Evolutionary conservation across 805 yeast species (phyloP).

Genomic region (Debaryomyces maramus): DNA sequence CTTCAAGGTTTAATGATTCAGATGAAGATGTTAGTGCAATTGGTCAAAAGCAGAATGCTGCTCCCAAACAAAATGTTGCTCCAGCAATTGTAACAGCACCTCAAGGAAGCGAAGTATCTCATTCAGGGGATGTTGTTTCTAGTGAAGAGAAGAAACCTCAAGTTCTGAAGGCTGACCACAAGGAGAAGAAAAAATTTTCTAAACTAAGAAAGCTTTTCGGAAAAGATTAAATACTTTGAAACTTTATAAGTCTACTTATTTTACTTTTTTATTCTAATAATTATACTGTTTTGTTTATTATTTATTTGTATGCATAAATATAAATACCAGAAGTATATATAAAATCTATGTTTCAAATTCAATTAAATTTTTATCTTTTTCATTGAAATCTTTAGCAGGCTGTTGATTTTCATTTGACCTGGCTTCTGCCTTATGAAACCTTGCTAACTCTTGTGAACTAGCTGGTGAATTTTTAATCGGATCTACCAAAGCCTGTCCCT

Average conservation of each 20-base stretch:
- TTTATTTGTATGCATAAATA: constrained; percentile 3
- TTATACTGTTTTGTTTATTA: not conserved
- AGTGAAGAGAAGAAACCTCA: not conserved
- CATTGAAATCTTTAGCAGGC: not conserved
- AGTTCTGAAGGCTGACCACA: constrained; percentile 7
- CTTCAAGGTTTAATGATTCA: constrained; percentile 29
- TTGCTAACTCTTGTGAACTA: constrained; percentile 19
- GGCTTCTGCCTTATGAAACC: constrained; percentile 26
- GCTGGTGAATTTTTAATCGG: constrained; percentile 13
- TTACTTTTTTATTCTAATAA: not conserved
- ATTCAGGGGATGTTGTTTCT: constrained; percentile 6
- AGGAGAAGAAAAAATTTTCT: constrained; percentile 40
- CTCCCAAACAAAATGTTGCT: constrained; percentile 6
- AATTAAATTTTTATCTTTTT: constrained; percentile 31
- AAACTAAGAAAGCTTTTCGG: constrained; percentile 43
- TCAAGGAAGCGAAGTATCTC: constrained; percentile 7
- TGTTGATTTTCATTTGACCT: constrained; percentile 5
- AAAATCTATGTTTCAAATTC: constrained; percentile 41
- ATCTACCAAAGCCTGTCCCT: constrained; percentile 41
- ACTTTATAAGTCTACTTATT: not conserved
- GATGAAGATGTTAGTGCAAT: constrained; percentile 22
- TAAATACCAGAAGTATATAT: not conserved
- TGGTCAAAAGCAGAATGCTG: not conserved
- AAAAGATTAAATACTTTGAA: constrained; percentile 12
- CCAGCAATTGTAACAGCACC: constrained; percentile 13